Percentiles rank a stretch among this genome's conserved stretches.
Conservation (phyloP, 495 filamentous ascomycete species). For the Xylaria longipes region DNA sequence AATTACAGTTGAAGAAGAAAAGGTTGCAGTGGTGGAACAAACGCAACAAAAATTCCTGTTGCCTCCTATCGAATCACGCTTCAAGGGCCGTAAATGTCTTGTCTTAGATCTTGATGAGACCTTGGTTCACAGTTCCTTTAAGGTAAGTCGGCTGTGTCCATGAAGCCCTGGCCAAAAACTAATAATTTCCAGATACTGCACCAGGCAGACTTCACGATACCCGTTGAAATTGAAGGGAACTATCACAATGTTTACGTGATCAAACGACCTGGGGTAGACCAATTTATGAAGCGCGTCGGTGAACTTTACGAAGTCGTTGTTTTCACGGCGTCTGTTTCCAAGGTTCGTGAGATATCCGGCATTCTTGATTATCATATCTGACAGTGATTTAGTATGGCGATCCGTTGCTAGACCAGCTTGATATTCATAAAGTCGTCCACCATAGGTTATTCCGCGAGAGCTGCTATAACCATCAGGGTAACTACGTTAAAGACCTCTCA, state of each 20-base stretch:
- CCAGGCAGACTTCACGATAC: constrained; percentile 98
- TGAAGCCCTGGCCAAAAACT: neutral
- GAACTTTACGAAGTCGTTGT: constrained; percentile 99
- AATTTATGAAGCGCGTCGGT: constrained; percentile 98
- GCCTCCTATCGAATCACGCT: constrained; percentile 75
- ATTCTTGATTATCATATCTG: neutral
- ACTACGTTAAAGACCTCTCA: constrained; percentile 98
- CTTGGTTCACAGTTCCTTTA: constrained; percentile 99
- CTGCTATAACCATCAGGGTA: constrained; percentile 99
- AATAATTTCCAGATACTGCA: constrained; percentile 76
- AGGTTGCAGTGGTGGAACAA: constrained; percentile 46
- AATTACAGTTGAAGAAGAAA: constrained; percentile 36
- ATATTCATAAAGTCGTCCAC: constrained; percentile 96
- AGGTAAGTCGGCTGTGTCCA: constrained; percentile 63
- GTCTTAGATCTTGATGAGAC: constrained; percentile 98
- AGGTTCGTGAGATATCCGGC: constrained; percentile 63
- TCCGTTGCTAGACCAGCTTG: constrained; percentile 92
- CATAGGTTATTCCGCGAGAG: constrained; percentile 97
- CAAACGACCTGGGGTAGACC: constrained; percentile 94
- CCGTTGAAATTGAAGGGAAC: constrained; percentile 98
- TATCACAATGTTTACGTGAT: constrained; percentile 99
- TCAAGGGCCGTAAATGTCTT: constrained; percentile 88
- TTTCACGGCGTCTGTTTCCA: constrained; percentile 98
- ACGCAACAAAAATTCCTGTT: constrained; percentile 74
- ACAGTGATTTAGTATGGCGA: constrained; percentile 79